Percentiles rank a stretch among this genome's conserved stretches.
Evolutionary conservation across 768 basidiomycete genomes (phyloP).

Genomic region (Naganishia antarctica): DNA sequence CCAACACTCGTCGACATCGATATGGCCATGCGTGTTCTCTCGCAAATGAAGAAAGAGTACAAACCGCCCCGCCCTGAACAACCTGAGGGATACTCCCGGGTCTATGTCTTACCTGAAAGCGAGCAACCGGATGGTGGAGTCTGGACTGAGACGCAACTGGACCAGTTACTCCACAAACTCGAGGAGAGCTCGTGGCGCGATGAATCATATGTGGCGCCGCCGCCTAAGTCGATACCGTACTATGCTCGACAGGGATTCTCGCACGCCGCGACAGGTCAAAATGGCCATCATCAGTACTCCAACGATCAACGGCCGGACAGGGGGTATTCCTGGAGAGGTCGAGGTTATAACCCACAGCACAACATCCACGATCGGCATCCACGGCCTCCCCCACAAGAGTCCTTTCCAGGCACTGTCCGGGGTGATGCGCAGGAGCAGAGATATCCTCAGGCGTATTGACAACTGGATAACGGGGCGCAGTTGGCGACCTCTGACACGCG

Average conservation of each 20-base stretch:
- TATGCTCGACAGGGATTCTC: neutral
- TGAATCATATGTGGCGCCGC: slow-evolving; percentile 5
- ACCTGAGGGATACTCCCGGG: slow-evolving; percentile 41
- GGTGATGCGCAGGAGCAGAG: no score
- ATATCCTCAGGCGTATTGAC: no score
- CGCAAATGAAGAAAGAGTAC: slow-evolving; percentile 37
- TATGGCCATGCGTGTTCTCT: slow-evolving; percentile 38
- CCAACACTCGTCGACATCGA: slow-evolving; percentile 42
- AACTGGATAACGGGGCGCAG: no score
- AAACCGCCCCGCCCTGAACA: slow-evolving; percentile 32
- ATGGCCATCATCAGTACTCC: neutral
- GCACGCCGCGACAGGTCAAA: neutral
- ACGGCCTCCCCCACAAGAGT: no score
- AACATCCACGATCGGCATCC: neutral
- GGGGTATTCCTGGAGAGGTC: neutral
- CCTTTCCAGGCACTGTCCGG: no score
- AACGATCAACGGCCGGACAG: neutral
- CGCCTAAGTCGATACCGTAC: neutral
- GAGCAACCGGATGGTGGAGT: slow-evolving; percentile 32
- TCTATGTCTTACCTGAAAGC: slow-evolving; percentile 30
- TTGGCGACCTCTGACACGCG: no score
- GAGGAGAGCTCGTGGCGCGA: slow-evolving; percentile 27
- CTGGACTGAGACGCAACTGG: slow-evolving; percentile 29
- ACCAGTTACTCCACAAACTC: slow-evolving; percentile 15
- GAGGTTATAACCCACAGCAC: neutral